Evolutionary conservation across 768 basidiomycete species (phyloP).

Genomic region (Lactarius indigo): DNA sequence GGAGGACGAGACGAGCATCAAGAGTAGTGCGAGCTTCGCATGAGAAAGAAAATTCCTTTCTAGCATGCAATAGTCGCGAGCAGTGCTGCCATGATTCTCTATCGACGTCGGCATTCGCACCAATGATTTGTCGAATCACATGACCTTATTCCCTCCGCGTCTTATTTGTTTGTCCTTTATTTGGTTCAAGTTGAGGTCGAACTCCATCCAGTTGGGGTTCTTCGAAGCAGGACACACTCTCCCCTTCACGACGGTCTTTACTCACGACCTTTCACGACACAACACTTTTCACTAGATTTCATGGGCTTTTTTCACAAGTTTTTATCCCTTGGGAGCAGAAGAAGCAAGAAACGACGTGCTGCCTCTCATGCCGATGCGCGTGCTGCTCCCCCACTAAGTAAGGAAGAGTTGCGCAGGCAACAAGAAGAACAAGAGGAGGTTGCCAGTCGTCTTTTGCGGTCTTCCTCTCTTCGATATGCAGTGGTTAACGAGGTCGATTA

Average conservation of each 20-base stretch:
- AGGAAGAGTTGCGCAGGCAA: constrained; percentile 20
- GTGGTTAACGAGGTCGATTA: constrained; percentile 56
- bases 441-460: constrained; percentile 55
- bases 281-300: neutral
- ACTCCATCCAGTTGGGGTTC: no score
- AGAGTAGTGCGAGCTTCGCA: constrained; percentile 59
- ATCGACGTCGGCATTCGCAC: constrained; percentile 26
- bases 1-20: constrained; percentile 61
- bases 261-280: neutral
- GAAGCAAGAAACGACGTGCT: constrained; percentile 42
- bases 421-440: constrained; percentile 53
- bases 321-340: constrained; percentile 65
- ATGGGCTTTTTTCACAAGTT: constrained; percentile 74
- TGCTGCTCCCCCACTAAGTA: neutral
- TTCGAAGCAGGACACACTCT: neutral
- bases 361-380: constrained; percentile 8
- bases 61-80: constrained; percentile 77
- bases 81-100: constrained; percentile 39
- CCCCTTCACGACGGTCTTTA: neutral
- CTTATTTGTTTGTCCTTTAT: constrained; percentile 13
- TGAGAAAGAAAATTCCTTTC: constrained; percentile 73
- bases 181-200: constrained; percentile 18
- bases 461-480: constrained; percentile 65
- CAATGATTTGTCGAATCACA: neutral
- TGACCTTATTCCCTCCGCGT: constrained; percentile 5